Base-by-base conservation (phyloP, 805 yeast genomes). In the Kregervanrija delftensis region DNA sequence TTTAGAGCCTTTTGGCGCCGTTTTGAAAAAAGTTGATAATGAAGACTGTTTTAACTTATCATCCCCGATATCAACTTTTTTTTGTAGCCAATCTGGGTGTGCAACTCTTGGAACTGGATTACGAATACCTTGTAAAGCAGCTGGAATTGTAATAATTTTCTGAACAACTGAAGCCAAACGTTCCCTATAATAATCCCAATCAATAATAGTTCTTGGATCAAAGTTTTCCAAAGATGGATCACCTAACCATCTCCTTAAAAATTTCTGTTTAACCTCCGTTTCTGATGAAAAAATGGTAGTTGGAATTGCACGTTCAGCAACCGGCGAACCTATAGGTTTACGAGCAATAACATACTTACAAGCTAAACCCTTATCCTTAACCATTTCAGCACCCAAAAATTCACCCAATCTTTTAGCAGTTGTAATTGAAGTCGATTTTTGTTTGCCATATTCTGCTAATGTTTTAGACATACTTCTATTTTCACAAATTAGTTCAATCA, bases 241-340 rank as follows among this genome's bases (percentile, higher is more conserved):
- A 46, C 78, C 73, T 34, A 90, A 70, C 99, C 99, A 93, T 56
- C 86, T 81, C 55, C 90, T 76, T 58, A 93, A 65, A 57, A 77
- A 93, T 37, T 74, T 75, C 48, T 81, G 74, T 60, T 88, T 89
- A 43, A 84, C 83, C 3, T 72, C 59, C 10, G 70, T 54, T 30
- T 89, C 96, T 0, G 97, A 83, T 0, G 96, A 84, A 60, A 93
- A 95, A 14, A 93, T 89, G 0, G 96, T 93, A 5, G 95, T 96
- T 0, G 99, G 99, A 38, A 93, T 74, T 0, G 99, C 99, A 52
- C 99, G 74, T 58, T 91, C 98, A 0, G 99, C 88, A 30, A 90
- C 90, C 0, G 99, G 96, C 1, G 95, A 83, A 37, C 83, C 83
- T 15, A 73, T 56, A 1, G 99, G 99, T 51, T 77, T 79, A 40